A percentile compares a stretch with the other conserved stretches of the same genome.
Evolutionary conservation across 2,329 filamentous ascomycete species (phyloP).

Genomic region (Malbranchea cinnamomea): DNA sequence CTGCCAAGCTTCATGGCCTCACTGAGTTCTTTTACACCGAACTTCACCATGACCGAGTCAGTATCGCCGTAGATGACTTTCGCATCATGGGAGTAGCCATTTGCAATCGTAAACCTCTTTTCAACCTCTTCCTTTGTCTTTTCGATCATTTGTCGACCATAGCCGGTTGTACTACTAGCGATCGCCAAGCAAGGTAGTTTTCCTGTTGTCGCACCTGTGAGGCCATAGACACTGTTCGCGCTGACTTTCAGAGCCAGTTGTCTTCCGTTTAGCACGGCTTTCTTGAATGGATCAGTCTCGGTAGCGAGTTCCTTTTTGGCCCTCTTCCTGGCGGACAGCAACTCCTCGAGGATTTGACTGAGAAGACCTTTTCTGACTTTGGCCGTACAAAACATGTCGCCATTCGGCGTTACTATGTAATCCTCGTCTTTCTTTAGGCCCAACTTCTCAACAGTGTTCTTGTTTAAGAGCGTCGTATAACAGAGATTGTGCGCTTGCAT

Average conservation of each 20-base stretch:
- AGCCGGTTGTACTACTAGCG: conserved; percentile 91
- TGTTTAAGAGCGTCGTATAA: conserved; percentile 84
- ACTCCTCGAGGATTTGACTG: conserved; percentile 87
- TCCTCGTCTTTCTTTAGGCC: conserved; percentile 75
- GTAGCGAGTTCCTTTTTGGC: conserved; percentile 79
- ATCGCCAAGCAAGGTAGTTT: conserved; percentile 92
- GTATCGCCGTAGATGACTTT: conserved; percentile 98
- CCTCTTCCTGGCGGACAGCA: conserved; percentile 80
- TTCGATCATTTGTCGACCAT: conserved; percentile 97
- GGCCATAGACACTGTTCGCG: conserved; percentile 93
- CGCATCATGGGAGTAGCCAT: conserved; percentile 87
- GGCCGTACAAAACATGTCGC: conserved; percentile 77
- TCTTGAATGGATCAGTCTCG: conserved; percentile 93
- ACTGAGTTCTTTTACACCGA: conserved; percentile 71
- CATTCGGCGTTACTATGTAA: conserved; percentile 91
- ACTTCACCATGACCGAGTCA: conserved; percentile 99
- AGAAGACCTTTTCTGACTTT: conserved; percentile 85
- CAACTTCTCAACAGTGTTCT: conserved; percentile 59
- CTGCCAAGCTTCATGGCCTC: conserved; percentile 93
- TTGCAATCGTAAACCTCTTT: conserved; percentile 73
- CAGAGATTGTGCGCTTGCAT: conserved; percentile 98
- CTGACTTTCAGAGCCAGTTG: conserved; percentile 92
- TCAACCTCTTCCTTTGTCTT: conserved; percentile 96
- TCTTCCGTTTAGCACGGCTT: conserved; percentile 92
- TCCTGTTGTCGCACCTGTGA: conserved; percentile 89